Evolutionary conservation across 2,329 filamentous ascomycete genomes (phyloP).

Genomic region (Sporothrix brasiliensis): DNA sequence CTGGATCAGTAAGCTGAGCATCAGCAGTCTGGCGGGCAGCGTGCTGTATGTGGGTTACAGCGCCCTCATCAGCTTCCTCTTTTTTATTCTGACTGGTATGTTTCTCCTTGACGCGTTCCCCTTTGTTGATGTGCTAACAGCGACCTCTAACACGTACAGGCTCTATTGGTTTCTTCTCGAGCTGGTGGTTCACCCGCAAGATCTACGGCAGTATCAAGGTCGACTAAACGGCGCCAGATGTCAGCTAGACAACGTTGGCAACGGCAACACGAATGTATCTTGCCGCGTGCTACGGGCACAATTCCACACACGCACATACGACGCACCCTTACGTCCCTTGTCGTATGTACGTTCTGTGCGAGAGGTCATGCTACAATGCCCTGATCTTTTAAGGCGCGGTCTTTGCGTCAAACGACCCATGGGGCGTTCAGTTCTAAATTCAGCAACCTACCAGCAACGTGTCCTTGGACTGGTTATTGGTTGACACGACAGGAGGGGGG

Average conservation of each 20-base stretch:
- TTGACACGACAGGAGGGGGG: not conserved
- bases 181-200: constrained; percentile 89
- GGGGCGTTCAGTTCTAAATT: not conserved
- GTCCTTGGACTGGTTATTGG: not conserved
- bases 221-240: constrained; percentile 60
- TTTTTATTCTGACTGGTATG: constrained; percentile 92
- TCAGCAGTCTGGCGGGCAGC: constrained; percentile 80
- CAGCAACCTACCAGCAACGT: not conserved
- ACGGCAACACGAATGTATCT: not conserved
- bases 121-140: not conserved
- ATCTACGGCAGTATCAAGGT: constrained; percentile 99
- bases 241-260: not conserved
- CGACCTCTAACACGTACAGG: constrained; percentile 55
- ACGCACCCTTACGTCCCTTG: not conserved
- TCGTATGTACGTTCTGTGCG: constrained; percentile 2
- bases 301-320: not conserved
- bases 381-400: too few species aligned
- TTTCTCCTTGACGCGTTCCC: constrained; percentile 33
- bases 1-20: constrained; percentile 83
- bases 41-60: constrained; percentile 95
- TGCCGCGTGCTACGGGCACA: not conserved
- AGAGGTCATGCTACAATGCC: not conserved
- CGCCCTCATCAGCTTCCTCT: constrained; percentile 81
- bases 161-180: constrained; percentile 92
- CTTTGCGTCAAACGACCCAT: not conserved